A percentile compares a stretch with the other conserved stretches of the same genome.
Evolutionary conservation across 257 asterid genomes (phyloP).

Genomic region (Eustoma russellianum): DNA sequence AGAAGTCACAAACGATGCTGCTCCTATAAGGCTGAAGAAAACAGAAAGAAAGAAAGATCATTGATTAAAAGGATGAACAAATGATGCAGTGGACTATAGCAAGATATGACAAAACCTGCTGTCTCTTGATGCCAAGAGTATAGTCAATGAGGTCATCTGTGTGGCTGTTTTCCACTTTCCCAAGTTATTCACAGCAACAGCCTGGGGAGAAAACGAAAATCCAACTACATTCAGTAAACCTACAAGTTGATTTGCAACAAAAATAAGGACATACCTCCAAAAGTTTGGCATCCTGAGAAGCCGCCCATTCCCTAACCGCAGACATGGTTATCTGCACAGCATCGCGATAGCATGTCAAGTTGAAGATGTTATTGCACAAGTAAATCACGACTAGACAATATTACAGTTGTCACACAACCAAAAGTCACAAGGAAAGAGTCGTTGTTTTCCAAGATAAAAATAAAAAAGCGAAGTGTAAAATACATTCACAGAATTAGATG

Average conservation of each 20-base stretch:
- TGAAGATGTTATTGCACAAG: background rate
- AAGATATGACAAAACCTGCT: slow-evolving; percentile 45
- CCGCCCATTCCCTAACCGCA: slow-evolving; percentile 99
- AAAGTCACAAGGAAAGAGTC: no score
- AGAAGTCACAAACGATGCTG: slow-evolving; percentile 41
- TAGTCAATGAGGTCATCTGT: slow-evolving; percentile 84
- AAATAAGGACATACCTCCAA: slow-evolving; percentile 43
- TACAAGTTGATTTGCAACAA: background rate
- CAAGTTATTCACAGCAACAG: slow-evolving; percentile 89
- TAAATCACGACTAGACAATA: no score
- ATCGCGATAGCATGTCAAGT: background rate
- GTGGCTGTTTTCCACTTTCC: slow-evolving; percentile 99
- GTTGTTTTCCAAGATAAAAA: no score
- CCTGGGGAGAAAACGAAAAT: slow-evolving; percentile 29
- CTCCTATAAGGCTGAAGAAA: slow-evolving; percentile 47
- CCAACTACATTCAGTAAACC: background rate
- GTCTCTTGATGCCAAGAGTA: slow-evolving; percentile 79
- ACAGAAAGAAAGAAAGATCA: slow-evolving; percentile 1
- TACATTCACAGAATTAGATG: no score
- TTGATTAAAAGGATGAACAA: background rate
- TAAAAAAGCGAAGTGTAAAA: no score
- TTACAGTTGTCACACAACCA: no score
- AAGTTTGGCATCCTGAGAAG: slow-evolving; percentile 82
- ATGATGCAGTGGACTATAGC: background rate
- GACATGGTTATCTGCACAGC: slow-evolving; percentile 89